Evolutionary conservation across 208 protist species (phyloP), one percentile per base, ranked within the genome.

Genomic region (Trypanosoma mega): DNA sequence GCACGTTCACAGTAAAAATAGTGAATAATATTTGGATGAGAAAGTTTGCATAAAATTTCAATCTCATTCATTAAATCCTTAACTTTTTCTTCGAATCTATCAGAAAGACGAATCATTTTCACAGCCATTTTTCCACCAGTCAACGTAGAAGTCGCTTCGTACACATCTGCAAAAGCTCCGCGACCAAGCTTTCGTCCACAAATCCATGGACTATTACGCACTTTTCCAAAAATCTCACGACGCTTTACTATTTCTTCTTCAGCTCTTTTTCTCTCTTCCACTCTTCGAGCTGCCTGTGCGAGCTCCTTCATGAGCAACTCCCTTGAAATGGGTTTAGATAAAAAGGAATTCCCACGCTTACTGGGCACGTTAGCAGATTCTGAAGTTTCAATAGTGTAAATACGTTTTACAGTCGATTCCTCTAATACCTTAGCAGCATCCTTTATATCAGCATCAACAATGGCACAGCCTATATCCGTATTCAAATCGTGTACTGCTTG

Each of bases 121-220:
- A 86, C 76, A n/a, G 85, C 85, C 85, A 92, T 90, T 68, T 90
- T 88, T 37, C 78, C 79, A n/a, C 79, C 74, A 3, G 79, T 90
- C 50, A 88, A 52, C 14, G 69, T 86, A 3, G 77, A 85, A 8
- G 68, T 87, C 23, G 85, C 80, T 57, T 85, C 79, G 46, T 80
- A 92, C 41, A 92, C 81, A n/a, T 79, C 68, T 29, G 80, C 85
- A 54, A 87, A 85, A 14, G 69, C 76, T 11, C 85, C 85, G n/a
- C 69, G 46, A 29, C 85, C 85, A 34, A 92, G 68, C 56, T 78
- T 58, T 5, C 76, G 60, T 14, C 85, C 81, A n/a, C 61, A 43
- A 60, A 66, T 72, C 85, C 77, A 92, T 3, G 85, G 80, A 24
- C 73, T 80, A 50, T 89, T 85, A 9, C 74, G 74, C 34, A 85